Evolutionary conservation across 495 filamentous ascomycete species (phyloP), one percentile per base, ranked within the genome.

Genomic region (Amphirosellinia nigrospora): DNA sequence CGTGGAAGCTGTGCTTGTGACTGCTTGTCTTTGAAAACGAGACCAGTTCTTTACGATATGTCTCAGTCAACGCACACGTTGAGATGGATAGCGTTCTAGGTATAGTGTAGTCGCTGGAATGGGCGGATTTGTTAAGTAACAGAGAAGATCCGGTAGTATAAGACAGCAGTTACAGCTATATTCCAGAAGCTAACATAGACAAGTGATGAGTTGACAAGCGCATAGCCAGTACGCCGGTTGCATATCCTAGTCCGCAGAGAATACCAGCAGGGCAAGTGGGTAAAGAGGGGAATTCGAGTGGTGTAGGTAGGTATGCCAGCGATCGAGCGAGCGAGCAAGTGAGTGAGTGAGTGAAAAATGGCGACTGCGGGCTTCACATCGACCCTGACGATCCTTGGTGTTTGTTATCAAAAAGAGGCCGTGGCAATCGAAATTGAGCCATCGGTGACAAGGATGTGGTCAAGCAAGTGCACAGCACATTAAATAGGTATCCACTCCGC

Each of bases 121-220:
- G 36, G 15, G 45, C 56, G 30, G 32, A 56, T 53, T 62, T 21
- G 56, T 30, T 30, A 21, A 19, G 21, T 28, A 8, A 36, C 58
- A 43, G 66, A 50, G 43, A 62, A 45, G 66, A 50, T n/a, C 36
- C 36, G 56, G 32, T n/a, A 8, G 21, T 45, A 34, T 62, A 52
- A 46, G 55, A 69, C n/a, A 61, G 26, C 23, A 16, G 58, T 16
- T 62, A 34, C 56, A 69, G 46, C 45, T 69, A 68, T 60, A 60
- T 61, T 46, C 30, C 39, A 61, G 55, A 60, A 61, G 55, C 53
- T 45, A 68, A 50, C 26, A 50, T 8, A 41, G n/a, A 39, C 21
- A 39, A 61, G 53, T 52, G 56, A 53, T 69, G 66, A 62, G 66
- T 36, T 69, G 66, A 58, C 66, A 69, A 62, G 56, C 45, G 66